Conservation (phyloP, 345 rosid genomes). For the Viola odorata region DNA sequence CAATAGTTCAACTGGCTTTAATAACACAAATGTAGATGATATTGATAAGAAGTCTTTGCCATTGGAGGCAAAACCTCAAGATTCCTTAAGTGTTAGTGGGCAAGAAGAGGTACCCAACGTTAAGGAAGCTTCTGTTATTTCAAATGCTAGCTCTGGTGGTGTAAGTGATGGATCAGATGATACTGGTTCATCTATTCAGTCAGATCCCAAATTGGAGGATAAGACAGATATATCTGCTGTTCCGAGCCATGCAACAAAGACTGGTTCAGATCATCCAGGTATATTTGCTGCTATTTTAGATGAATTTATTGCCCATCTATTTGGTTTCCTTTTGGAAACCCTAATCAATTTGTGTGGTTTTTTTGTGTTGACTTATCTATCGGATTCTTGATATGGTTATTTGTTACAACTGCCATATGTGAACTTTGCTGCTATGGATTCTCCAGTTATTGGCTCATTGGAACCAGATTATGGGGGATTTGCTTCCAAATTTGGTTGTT, state of each 20-base stretch:
- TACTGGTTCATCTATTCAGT: constrained; percentile 16
- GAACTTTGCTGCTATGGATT: not conserved
- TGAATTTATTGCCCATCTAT: constrained; percentile 3
- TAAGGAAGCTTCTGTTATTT: constrained; percentile 16
- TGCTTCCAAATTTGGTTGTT: no score
- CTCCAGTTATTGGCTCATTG: not conserved
- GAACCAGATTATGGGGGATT: no score
- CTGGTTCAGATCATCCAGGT: constrained; percentile 48
- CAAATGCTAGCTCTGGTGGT: constrained; percentile 15
- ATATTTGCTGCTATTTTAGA: constrained; percentile 5
- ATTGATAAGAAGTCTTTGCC: not conserved
- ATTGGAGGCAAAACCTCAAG: constrained; percentile 13
- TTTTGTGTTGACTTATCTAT: not conserved
- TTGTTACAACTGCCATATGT: not conserved
- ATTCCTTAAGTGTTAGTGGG: constrained; percentile 8
- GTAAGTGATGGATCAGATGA: constrained; percentile 23
- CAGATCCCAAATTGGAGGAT: constrained; percentile 19
- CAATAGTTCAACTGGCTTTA: constrained; percentile 11
- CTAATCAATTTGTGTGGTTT: not conserved
- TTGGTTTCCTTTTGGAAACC: not conserved
- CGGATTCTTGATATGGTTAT: not conserved
- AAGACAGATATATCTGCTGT: constrained; percentile 11
- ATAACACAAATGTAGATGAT: constrained; percentile 10
- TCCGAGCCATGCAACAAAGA: constrained; percentile 17
- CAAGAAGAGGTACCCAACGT: constrained; percentile 17